phyloP scores from a whole-genome alignment of 2,329 filamentous ascomycete species.

The Aphanoascus verrucosus region DNA sequence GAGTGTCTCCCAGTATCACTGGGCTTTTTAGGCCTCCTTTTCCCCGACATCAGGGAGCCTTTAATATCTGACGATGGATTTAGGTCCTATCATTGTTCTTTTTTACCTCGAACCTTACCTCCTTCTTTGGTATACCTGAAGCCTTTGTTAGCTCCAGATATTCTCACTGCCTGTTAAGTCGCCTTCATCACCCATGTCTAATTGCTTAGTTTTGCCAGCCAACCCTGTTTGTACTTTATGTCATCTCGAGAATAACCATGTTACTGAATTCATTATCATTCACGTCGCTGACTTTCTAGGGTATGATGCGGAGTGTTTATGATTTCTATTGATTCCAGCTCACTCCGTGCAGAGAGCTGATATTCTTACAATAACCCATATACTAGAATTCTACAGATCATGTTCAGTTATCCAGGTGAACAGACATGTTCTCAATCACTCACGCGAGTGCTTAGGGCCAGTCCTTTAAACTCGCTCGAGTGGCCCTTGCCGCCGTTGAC shows the following conservation, averaged over 20 bases:
- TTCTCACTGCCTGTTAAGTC: neutral
- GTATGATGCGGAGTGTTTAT: too few relatives aligned
- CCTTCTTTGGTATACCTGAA: neutral
- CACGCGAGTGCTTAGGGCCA: too few relatives aligned
- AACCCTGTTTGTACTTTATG: neutral
- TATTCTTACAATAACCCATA: too few relatives aligned
- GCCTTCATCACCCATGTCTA: neutral
- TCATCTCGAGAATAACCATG: neutral
- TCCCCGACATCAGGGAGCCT: neutral
- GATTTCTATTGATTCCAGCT: too few relatives aligned
- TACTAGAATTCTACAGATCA: too few relatives aligned
- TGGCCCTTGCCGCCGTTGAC: too few relatives aligned
- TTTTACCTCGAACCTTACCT: neutral
- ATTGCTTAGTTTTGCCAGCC: neutral
- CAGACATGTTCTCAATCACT: too few relatives aligned
- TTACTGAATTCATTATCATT: neutral
- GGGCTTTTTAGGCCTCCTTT: neutral
- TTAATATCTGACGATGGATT: conserved; percentile 11
- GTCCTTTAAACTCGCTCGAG: too few relatives aligned
- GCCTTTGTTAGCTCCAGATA: neutral
- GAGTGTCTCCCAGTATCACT: neutral
- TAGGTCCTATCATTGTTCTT: conserved; percentile 4
- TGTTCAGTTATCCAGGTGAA: too few relatives aligned
- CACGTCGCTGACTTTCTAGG: too few relatives aligned
- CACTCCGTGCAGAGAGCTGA: too few relatives aligned